Evolutionary conservation across 352 stramenopile genomes (phyloP), one percentile per base, ranked within the genome.

Genomic region (Blastocystis sp.): DNA sequence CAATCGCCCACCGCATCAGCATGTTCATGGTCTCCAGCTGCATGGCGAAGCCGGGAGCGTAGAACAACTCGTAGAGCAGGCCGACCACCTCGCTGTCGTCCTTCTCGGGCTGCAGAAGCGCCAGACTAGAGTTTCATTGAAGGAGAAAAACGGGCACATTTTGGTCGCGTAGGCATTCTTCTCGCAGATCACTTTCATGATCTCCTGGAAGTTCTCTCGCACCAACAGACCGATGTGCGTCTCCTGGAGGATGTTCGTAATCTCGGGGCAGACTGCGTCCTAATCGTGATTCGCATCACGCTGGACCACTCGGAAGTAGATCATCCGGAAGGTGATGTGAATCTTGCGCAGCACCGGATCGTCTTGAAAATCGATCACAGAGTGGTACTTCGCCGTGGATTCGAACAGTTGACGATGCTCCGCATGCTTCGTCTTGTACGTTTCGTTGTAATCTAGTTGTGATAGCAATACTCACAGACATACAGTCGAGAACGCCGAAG

Each of bases 31-130:
- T 19, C 40, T 45, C 38, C 45, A 14, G 19, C 19, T 62, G 34
- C 4, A 48, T 23, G 14, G 23, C 74, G 14, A 52, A 19, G 14
- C 17, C n/a, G 23, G 74, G 10, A 38, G 23, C 43, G 34, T 28
- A 84, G 23, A 84, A 62, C n/a, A 84, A 40, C 45, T 84, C 74
- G n/a, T 84, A 84, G 2, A 84, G 21, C 14, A 84, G 48, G 28
- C 74, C 74, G 23, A 70, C 38, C 4, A 67, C 21, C 69, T 84
- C 74, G 1, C 53, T 53, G 23, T 59, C 48, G 52, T 84, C 74
- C 21, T 70, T 14, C 38, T 17, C 34, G 1, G 74, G 74, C 34
- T 70, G n/a, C 56, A 84, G 9, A 14, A 84, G 56, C n/a, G 5
- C 21, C 53, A 84, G 45, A 41, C 74, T 84, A 84, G 34, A 34